Percentiles rank a stretch among this genome's conserved stretches.
phyloP scores from a whole-genome alignment of 148 eudicot genomes.

The Salicornia ramosissima region DNA sequence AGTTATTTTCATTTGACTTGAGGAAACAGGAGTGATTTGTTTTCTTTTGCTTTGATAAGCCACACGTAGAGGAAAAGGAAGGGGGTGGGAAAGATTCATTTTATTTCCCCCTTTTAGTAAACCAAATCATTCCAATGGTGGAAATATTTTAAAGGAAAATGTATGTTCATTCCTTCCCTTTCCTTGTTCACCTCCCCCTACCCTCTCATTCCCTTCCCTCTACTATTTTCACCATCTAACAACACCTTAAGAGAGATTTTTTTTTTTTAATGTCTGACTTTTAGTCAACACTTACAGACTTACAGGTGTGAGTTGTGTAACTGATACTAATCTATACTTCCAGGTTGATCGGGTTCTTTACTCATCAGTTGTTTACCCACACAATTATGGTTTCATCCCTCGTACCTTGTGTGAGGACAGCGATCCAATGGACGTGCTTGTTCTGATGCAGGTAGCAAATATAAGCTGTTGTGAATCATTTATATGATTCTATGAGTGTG shows the following conservation, averaged over 20 bases:
- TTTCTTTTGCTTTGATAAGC: no score
- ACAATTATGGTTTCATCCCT: constrained; percentile 96
- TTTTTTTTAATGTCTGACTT: no score
- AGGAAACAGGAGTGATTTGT: no score
- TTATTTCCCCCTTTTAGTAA: no score
- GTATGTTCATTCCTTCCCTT: neutral
- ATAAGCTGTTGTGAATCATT: neutral
- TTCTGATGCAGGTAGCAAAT: constrained; percentile 78
- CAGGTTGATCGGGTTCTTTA: constrained; percentile 89
- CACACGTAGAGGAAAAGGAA: neutral
- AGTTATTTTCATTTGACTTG: no score
- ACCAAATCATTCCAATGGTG: no score
- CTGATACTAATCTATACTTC: constrained; percentile 19
- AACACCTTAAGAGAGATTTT: no score
- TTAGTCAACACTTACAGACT: no score
- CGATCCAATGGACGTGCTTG: constrained; percentile 91
- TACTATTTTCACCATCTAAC: no score
- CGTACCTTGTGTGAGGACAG: constrained; percentile 89
- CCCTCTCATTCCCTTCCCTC: no score
- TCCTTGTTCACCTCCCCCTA: neutral
- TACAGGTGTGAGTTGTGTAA: neutral
- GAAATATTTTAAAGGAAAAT: no score
- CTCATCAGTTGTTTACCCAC: constrained; percentile 96
- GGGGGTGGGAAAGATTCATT: neutral
- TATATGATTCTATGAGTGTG: neutral